Evolutionary conservation across 2,329 filamentous ascomycete genomes (phyloP).

Genomic region (Colletotrichum navitas): DNA sequence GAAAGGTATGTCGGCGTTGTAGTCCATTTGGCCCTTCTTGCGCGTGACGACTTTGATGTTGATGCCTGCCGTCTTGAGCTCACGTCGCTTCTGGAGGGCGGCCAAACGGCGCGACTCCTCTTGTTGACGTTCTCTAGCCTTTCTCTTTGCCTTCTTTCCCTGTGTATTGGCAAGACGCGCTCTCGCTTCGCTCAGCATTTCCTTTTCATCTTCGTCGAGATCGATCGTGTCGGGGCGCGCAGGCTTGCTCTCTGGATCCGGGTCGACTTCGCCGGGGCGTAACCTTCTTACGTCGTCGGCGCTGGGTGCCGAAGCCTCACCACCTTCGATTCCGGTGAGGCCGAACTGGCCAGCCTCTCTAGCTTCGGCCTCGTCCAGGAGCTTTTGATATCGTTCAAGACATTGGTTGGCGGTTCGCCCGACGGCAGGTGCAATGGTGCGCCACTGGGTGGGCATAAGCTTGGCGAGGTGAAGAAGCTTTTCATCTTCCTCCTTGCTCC

Average conservation of each 20-base stretch:
- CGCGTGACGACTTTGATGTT: conserved; percentile 95
- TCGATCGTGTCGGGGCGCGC: conserved; percentile 97
- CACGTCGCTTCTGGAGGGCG: conserved; percentile 91
- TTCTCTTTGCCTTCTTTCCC: conserved; percentile 98
- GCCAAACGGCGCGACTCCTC: conserved; percentile 94
- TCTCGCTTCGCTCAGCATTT: conserved; percentile 98
- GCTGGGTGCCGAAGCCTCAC: conserved; percentile 86
- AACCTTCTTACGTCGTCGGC: conserved; percentile 92
- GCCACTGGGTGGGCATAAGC: conserved; percentile 99
- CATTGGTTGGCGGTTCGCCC: conserved; percentile 97
- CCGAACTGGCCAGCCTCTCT: conserved; percentile 87
- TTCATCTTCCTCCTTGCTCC: conserved; percentile 98
- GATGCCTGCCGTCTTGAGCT: conserved; percentile 97
- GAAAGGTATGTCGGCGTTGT: conserved; percentile 98
- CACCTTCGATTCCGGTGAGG: conserved; percentile 86
- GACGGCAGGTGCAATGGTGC: conserved; percentile 96
- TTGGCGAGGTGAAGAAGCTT: conserved; percentile 96
- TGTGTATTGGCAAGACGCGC: conserved; percentile 97
- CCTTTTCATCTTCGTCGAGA: conserved; percentile 98
- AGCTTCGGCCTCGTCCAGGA: conserved; percentile 95
- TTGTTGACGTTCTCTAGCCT: conserved; percentile 93
- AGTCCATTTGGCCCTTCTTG: conserved; percentile 98
- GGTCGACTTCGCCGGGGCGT: conserved; percentile 93
- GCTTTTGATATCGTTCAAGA: conserved; percentile 94
- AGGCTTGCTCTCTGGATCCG: conserved; percentile 97